Evolutionary conservation across 2,329 filamentous ascomycete species (phyloP).

Genomic region (Amylocarpus encephaloides): DNA sequence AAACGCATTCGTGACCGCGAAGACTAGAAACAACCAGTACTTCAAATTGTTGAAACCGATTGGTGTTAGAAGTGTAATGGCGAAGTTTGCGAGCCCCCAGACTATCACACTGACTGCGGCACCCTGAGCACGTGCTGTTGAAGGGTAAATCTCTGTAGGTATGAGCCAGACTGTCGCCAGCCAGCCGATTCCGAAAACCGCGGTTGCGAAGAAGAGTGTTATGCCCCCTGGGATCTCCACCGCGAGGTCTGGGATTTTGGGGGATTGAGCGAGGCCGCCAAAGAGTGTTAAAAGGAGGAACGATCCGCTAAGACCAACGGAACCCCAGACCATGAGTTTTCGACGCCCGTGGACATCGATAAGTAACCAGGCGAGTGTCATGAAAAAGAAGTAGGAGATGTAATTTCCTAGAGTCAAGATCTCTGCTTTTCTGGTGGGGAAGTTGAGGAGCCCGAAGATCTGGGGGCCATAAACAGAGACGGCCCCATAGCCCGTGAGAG

Average conservation of each 20-base stretch:
- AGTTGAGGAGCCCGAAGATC: constrained; percentile 56
- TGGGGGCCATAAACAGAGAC: constrained; percentile 58
- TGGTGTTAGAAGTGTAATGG: constrained; percentile 52
- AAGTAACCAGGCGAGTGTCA: constrained; percentile 55
- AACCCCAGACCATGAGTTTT: constrained; percentile 47
- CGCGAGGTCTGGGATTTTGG: constrained; percentile 36
- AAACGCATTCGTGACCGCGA: constrained; percentile 45
- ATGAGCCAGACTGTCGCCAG: constrained; percentile 51
- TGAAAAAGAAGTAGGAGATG: constrained; percentile 52
- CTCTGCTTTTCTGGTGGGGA: constrained; percentile 44
- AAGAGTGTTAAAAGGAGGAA: constrained; percentile 48
- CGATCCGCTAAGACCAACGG: constrained; percentile 39
- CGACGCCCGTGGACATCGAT: constrained; percentile 51
- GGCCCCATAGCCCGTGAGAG: constrained; percentile 49
- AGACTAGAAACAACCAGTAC: constrained; percentile 53
- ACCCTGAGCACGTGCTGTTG: constrained; percentile 55
- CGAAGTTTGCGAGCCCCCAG: constrained; percentile 47
- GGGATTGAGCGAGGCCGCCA: constrained; percentile 39
- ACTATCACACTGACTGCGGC: constrained; percentile 57
- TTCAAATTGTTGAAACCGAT: constrained; percentile 53
- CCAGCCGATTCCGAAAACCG: constrained; percentile 55
- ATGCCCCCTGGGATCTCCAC: constrained; percentile 46
- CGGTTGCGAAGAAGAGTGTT: constrained; percentile 50
- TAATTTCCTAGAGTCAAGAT: constrained; percentile 55
- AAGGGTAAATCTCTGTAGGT: constrained; percentile 58